These are phyloP conservation scores for Raffaelea arxii DNA, from an alignment of 2,329 filamentous ascomycete species.

Conservation along the genomic window DNA sequence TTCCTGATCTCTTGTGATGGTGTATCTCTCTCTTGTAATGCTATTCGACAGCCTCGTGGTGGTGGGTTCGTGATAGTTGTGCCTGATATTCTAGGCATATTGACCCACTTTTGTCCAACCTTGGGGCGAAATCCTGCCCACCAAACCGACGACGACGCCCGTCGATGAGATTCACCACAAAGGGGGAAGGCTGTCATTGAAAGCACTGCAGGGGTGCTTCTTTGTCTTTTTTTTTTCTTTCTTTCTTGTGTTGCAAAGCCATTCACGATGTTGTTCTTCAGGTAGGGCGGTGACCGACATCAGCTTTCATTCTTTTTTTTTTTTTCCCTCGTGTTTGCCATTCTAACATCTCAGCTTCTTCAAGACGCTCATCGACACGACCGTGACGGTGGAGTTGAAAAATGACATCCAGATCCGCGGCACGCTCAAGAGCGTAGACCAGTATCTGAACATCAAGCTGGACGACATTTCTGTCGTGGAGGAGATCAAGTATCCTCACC, in stretches of 20 bases:
- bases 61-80: too few relatives aligned
- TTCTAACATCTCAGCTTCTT: conserved; percentile 60
- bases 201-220: not conserved
- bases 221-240: not conserved
- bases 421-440: conserved; percentile 92
- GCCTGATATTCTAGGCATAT: too few relatives aligned
- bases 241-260: not conserved
- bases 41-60: too few relatives aligned
- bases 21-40: too few relatives aligned
- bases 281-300: not conserved
- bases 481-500: conserved; percentile 87
- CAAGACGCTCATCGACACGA: conserved; percentile 95
- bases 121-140: too few relatives aligned
- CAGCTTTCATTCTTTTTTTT: not conserved
- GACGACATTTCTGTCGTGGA: conserved; percentile 91
- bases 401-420: conserved; percentile 97
- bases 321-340: not conserved
- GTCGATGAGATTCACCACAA: too few relatives aligned
- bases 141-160: too few relatives aligned
- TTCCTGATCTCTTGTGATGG: not conserved
- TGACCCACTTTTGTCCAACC: too few relatives aligned
- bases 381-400: conserved; percentile 97
- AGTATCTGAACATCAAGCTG: conserved; percentile 98
- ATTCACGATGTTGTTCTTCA: not conserved
- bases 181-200: too few relatives aligned